Evolutionary conservation across 805 yeast species (phyloP), one percentile per base, ranked within the genome.

Genomic region (Metschnikowia similis): DNA sequence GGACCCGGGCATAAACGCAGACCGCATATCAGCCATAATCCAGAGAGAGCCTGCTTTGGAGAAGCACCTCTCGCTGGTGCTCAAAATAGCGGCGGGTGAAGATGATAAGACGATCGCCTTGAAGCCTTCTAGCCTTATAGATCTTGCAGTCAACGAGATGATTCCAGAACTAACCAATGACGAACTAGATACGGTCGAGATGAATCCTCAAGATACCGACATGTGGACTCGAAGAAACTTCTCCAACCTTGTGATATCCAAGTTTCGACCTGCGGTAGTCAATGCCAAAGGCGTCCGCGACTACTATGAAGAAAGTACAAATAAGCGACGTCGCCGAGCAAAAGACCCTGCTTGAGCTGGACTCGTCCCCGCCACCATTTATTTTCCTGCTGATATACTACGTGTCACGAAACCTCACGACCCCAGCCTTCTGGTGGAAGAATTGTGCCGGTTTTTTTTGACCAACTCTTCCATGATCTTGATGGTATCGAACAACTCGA

Each of bases 401-500:
- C 9, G 35, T 21, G 21, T 21, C 21, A 21, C 21, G 5, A 21
- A 26, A 13, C 11, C 11, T 32, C 28, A 30, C 9, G n/a, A n/a
- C 30, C 45, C 45, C 28, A 11, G 21, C 14, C 48, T 35, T 27
- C 40, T 41, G 6, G 46, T 44, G 37, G 45, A 47, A 16, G 58
- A 54, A 17, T 21, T 51, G 49, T 65, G 71, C 30, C 77, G 66
- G 48, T 79, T 81, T 45, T 74, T 67, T 59, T 70, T 74, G 34
- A 81, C 71, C 45, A 83, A 56, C 10, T 66, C 65, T 51, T 83
- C 88, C 62, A 85, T 66, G 40, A 82, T 69, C 31, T 70, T 70
- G 10, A 76, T 71, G 54, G 78, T 77, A 48, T 80, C 78, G 26
- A 66, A 55, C 47, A 86, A 67, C 39, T 84, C 91, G 58, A 84